Evolutionary conservation across 768 basidiomycete species (phyloP).

Genomic region (Daedaleopsis nitida): DNA sequence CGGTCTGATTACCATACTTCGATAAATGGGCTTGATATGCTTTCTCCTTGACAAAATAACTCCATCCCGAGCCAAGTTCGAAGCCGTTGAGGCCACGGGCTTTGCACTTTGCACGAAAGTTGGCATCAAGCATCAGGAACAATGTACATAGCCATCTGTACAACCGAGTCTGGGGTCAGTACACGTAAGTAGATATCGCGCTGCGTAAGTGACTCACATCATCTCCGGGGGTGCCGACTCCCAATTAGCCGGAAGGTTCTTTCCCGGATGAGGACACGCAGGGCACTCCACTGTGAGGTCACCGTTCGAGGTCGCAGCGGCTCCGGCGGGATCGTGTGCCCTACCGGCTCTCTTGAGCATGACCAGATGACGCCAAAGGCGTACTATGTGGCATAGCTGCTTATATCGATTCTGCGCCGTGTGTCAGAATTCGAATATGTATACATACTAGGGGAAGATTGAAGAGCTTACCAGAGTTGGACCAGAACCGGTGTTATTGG

Average conservation of each 20-base stretch:
- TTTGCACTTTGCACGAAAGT: slow-evolving; percentile 30
- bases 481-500: slow-evolving; percentile 31
- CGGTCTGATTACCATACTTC: too few species aligned
- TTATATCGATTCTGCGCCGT: slow-evolving; percentile 17
- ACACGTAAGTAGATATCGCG: too few species aligned
- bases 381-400: slow-evolving; percentile 14
- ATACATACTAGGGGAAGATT: background rate
- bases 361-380: slow-evolving; percentile 23
- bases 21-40: slow-evolving; percentile 21
- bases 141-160: slow-evolving; percentile 30
- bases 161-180: too few species aligned
- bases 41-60: slow-evolving; percentile 28
- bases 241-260: slow-evolving; percentile 25
- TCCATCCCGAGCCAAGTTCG: slow-evolving; percentile 22
- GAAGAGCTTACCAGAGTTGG: slow-evolving; percentile 11
- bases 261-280: slow-evolving; percentile 26
- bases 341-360: slow-evolving; percentile 24
- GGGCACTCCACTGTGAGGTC: slow-evolving; percentile 24
- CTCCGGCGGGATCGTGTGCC: slow-evolving; percentile 23
- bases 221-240: slow-evolving; percentile 9
- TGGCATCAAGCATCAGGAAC: slow-evolving; percentile 31
- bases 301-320: slow-evolving; percentile 9
- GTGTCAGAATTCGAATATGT: background rate
- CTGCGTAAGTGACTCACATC: slow-evolving; percentile 13
- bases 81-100: slow-evolving; percentile 1